Conservation (phyloP, 202 grass and related monocot genomes). For the Brachypodium distachyon region DNA sequence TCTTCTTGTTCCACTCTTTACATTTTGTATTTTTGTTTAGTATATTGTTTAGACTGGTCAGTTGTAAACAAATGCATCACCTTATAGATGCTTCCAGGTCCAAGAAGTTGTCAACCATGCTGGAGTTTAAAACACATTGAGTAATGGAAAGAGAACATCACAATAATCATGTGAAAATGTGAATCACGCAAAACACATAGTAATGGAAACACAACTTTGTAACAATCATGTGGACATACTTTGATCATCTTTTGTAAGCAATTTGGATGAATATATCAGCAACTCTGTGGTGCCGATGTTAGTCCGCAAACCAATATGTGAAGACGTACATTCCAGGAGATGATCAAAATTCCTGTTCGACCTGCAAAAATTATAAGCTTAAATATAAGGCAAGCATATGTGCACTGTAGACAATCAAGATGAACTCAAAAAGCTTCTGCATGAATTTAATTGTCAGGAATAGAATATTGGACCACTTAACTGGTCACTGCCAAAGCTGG, state of each 20-base stretch:
- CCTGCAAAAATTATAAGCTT: constrained; percentile 30
- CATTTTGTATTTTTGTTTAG: too few relatives aligned
- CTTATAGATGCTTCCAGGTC: too few relatives aligned
- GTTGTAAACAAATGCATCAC: too few relatives aligned
- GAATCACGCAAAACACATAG: neutral
- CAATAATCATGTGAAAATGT: neutral
- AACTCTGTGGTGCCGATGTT: constrained; percentile 32
- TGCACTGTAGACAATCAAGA: neutral
- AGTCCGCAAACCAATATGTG: constrained; percentile 39
- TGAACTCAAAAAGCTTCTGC: neutral
- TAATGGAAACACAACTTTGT: neutral
- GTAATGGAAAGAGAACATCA: too few relatives aligned
- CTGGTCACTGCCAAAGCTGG: neutral
- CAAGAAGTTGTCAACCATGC: too few relatives aligned
- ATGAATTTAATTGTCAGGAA: neutral
- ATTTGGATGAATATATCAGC: constrained; percentile 55
- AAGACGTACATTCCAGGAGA: constrained; percentile 47
- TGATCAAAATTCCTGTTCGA: constrained; percentile 25
- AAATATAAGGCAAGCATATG: neutral
- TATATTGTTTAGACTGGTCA: too few relatives aligned
- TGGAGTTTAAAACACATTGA: too few relatives aligned
- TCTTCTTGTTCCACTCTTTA: too few relatives aligned
- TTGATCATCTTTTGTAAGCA: constrained; percentile 48
- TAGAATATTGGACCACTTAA: neutral
- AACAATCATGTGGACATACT: constrained; percentile 35